These are phyloP conservation scores for Trypanosoma brucei DNA, from an alignment of 208 protist species.

Conservation along the genomic window DNA sequence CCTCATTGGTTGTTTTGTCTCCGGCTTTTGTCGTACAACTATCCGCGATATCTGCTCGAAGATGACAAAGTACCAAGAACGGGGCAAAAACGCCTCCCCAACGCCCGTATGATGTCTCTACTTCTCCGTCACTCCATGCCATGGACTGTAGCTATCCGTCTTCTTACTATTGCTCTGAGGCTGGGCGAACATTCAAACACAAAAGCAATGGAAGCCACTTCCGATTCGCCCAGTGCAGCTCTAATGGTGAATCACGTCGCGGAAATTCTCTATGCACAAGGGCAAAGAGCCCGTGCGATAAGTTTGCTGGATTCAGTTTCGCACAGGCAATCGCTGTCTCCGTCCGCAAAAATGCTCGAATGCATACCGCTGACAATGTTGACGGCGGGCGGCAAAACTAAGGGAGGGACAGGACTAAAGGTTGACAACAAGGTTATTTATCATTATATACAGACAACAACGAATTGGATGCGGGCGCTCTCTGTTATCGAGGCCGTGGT, in stretches of 20 bases:
- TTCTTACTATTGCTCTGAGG: constrained; percentile 9
- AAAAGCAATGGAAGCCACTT: no score
- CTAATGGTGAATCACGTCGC: constrained; percentile 21
- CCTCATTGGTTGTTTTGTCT: constrained; percentile 40
- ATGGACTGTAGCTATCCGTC: constrained; percentile 33
- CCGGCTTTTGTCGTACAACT: constrained; percentile 36
- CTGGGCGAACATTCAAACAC: background rate
- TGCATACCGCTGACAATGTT: constrained; percentile 14
- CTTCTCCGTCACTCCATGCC: constrained; percentile 36
- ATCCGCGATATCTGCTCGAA: constrained; percentile 6
- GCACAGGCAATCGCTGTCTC: constrained; percentile 8
- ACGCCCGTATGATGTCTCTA: constrained; percentile 34
- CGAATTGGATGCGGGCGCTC: constrained; percentile 13
- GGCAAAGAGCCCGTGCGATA: constrained; percentile 1
- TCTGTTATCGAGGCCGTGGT: background rate
- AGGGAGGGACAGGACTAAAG: background rate
- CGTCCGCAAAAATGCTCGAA: constrained; percentile 20
- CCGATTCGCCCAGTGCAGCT: background rate
- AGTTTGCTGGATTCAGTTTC: constrained; percentile 3
- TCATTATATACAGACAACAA: constrained; percentile 19
- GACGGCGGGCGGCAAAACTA: background rate
- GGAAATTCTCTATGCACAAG: constrained; percentile 21
- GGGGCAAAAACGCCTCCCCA: constrained; percentile 17
- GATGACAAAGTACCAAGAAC: background rate
- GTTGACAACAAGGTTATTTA: constrained; percentile 21